A percentile compares a stretch with the other conserved stretches of the same genome.
Evolutionary conservation across 225 moss, liverwort and hornwort species (phyloP).

Genomic region (Lunularia cruciata): DNA sequence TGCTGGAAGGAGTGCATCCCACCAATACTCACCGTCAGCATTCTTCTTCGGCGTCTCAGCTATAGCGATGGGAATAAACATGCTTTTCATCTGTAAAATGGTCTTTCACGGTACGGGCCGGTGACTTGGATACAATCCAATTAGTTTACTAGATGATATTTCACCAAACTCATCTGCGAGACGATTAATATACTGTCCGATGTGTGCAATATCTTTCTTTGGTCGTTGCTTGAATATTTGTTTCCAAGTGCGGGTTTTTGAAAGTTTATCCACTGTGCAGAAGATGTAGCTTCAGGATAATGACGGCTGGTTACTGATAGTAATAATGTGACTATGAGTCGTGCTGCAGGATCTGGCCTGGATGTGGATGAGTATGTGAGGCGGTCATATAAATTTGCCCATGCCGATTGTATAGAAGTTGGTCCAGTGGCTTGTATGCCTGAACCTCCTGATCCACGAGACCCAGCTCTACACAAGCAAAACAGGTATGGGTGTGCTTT

Average conservation of each 20-base stretch:
- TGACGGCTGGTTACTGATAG: neutral
- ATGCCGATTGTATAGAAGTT: conserved; percentile 96
- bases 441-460: conserved; percentile 94
- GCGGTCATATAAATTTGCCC: conserved; percentile 92
- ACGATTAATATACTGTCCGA: too few relatives aligned
- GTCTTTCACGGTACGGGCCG: conserved; percentile 78
- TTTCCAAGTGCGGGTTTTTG: neutral
- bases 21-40: conserved; percentile 82
- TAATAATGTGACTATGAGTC: neutral
- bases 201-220: neutral
- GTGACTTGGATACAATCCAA: too few relatives aligned
- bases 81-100: conserved; percentile 99
- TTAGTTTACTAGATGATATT: too few relatives aligned
- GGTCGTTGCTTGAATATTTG: neutral
- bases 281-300: too few relatives aligned
- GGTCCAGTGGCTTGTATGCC: conserved; percentile 96
- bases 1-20: conserved; percentile 93
- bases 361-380: conserved; percentile 99
- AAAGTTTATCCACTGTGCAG: neutral
- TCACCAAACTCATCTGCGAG: too few relatives aligned
- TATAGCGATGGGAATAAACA: conserved; percentile 96
- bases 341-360: conserved; percentile 76
- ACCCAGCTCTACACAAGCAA: conserved; percentile 75
- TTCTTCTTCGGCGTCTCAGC: conserved; percentile 99
- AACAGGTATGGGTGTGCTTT: conserved; percentile 60